Base-by-base conservation (phyloP, 805 yeast species). In the Sugiyamaella boreocaroliniensis region DNA sequence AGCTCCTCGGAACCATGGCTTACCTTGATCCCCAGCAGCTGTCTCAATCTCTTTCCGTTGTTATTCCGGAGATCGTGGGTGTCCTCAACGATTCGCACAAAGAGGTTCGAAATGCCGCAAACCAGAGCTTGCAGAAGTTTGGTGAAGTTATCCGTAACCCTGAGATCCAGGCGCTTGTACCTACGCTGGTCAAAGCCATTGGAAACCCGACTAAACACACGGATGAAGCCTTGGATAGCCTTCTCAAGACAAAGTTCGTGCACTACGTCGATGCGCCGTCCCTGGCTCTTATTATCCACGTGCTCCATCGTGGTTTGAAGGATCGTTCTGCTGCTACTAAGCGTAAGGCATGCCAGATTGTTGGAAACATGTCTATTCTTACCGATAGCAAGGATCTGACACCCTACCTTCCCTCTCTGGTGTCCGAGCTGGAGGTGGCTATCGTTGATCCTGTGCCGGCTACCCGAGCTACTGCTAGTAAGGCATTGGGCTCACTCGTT, bases 231-330 rank as follows among this genome's bases (percentile, higher is more conserved):
- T 73, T 93, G 53, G 95, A 89, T 62, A 82, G 87, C 14, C 77
- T 93, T 62, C 82, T 92, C 60, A 81, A 81, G 61, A 93, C 99
- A 0, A 95, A 92, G 61, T 93, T 93, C 63, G 97, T 90, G 45
- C 99, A 93, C 69, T 93, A 92, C 68, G 92, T 93, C 59, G 99
- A 93, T 71, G 97, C 97, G 18, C 98, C 99, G 2, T 92, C 98
- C 1, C 76, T 93, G 63, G 99, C 99, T 0, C 77, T 93, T 62
- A 89, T 93, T 52, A 88, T 90, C 56, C 97, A 90, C 65, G 97
- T 93, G 49, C 85, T 93, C 47, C 93, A 89, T 66, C 81, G 99
- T 68, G 99, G 98, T 72, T 82, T 93, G 86, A 81, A 79, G 49
- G 98, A 92, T 60, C 76, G 99, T 64, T 86, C 96, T n/a, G 97